phyloP scores from a whole-genome alignment of 768 basidiomycete species.

The Tephrocybe rancida region DNA sequence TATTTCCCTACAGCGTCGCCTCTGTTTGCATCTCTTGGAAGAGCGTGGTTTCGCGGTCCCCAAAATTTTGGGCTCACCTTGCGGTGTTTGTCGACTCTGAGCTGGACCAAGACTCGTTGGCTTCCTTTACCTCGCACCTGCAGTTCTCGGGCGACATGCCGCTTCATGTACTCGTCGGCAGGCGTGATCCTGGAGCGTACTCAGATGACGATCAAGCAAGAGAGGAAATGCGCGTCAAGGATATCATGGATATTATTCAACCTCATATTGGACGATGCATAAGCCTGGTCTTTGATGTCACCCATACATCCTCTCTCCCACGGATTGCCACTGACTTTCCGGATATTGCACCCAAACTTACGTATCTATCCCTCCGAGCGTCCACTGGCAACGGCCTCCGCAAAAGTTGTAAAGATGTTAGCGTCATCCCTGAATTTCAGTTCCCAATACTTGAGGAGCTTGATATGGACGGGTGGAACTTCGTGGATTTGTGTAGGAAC shows the following conservation, averaged over 20 bases:
- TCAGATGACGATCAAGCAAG: no score
- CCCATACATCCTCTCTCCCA: constrained; percentile 1
- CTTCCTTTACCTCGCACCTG: no score
- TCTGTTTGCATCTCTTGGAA: no score
- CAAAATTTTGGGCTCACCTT: no score
- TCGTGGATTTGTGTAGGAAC: background rate
- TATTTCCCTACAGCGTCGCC: no score
- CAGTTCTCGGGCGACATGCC: no score
- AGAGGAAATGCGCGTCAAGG: no score
- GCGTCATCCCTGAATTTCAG: background rate
- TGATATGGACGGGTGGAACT: constrained; percentile 5
- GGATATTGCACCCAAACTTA: background rate
- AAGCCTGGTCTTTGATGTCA: background rate
- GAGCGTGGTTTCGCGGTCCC: no score
- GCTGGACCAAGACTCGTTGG: no score
- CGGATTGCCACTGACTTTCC: background rate
- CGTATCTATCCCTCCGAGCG: background rate
- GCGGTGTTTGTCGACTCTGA: no score
- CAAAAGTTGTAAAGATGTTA: background rate
- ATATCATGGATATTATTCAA: background rate
- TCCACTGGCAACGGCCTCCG: background rate
- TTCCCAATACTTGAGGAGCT: background rate
- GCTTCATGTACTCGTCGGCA: no score
- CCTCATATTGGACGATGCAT: constrained; percentile 1
- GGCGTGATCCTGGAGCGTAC: no score